These are phyloP conservation scores for Gnomoniopsis smithogilvyi DNA, from an alignment of 2,329 filamentous ascomycete species.

Conservation along the genomic window DNA sequence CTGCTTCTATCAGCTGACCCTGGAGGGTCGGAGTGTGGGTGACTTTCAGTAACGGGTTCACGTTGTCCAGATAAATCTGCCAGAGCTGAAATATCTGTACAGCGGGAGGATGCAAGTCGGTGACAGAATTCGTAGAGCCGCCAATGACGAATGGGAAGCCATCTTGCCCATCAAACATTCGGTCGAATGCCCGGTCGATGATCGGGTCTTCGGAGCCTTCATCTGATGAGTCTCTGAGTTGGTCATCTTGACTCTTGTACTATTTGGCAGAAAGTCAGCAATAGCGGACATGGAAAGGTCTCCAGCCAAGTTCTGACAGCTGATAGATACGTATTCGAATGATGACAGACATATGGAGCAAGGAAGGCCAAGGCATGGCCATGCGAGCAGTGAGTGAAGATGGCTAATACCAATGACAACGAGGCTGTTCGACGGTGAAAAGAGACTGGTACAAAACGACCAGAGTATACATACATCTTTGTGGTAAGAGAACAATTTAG, in stretches of 20 bases:
- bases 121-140: conserved; percentile 39
- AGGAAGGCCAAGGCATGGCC: neutral
- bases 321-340: no score
- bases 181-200: conserved; percentile 57
- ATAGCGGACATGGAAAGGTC: neutral
- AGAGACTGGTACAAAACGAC: neutral
- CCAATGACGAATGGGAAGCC: conserved; percentile 57
- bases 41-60: conserved; percentile 66
- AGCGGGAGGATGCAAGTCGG: conserved; percentile 48
- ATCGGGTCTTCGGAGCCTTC: conserved; percentile 50
- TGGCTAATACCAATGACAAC: neutral
- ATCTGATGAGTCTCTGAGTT: conserved; percentile 53
- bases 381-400: neutral
- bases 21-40: conserved; percentile 66
- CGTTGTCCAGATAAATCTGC: conserved; percentile 68
- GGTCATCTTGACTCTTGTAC: conserved; percentile 46
- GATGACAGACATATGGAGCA: neutral
- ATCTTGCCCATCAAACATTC: conserved; percentile 54
- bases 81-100: conserved; percentile 63
- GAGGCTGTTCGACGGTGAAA: neutral
- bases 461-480: conserved; percentile 41
- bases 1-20: conserved; percentile 60
- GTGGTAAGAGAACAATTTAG: conserved; percentile 50
- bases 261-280: conserved; percentile 22
- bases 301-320: neutral